Evolutionary conservation across 371 early-diverging fungal genomes (phyloP).

Genomic region (Mucor saturninus): DNA sequence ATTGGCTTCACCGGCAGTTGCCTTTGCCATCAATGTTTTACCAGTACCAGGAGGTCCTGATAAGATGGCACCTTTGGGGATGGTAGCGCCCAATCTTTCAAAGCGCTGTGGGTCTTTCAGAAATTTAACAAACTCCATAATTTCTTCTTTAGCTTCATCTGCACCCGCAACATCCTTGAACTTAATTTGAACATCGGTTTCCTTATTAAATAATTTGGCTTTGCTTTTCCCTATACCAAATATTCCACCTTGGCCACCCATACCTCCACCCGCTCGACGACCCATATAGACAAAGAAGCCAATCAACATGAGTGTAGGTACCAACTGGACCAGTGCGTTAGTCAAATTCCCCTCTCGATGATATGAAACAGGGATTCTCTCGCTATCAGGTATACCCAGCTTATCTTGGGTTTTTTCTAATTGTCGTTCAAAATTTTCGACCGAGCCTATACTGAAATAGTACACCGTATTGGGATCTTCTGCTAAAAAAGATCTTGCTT

Average conservation of each 20-base stretch:
- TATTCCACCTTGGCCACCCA: conserved; percentile 77
- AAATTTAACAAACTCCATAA: conserved; percentile 43
- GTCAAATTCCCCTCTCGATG: conserved; percentile 73
- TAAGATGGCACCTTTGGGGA: conserved; percentile 94
- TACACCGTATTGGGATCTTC: conserved; percentile 35
- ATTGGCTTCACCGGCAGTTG: conserved; percentile 71
- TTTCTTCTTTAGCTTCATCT: conserved; percentile 94
- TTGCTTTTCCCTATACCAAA: conserved; percentile 96
- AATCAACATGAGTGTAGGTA: conserved; percentile 89
- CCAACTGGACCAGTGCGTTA: conserved; percentile 81
- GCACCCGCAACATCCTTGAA: conserved; percentile 99
- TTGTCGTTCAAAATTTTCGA: conserved; percentile 92
- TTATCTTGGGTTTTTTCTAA: conserved; percentile 88
- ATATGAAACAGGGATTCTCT: conserved; percentile 92
- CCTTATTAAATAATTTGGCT: conserved; percentile 96
- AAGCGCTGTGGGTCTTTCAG: conserved; percentile 57
- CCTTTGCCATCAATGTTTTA: conserved; percentile 76
- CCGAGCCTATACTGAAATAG: conserved; percentile 91
- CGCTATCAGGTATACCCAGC: conserved; percentile 83
- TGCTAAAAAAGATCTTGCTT: conserved; percentile 48
- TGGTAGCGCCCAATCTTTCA: conserved; percentile 95
- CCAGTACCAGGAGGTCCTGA: conserved; percentile 98
- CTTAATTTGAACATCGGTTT: conserved; percentile 90
- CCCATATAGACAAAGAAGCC: conserved; percentile 88
- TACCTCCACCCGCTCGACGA: conserved; percentile 59